A percentile compares a stretch with the other conserved stretches of the same genome.
Conservation (phyloP, 2,329 filamentous ascomycete species). For the Orbilia quercus region DNA sequence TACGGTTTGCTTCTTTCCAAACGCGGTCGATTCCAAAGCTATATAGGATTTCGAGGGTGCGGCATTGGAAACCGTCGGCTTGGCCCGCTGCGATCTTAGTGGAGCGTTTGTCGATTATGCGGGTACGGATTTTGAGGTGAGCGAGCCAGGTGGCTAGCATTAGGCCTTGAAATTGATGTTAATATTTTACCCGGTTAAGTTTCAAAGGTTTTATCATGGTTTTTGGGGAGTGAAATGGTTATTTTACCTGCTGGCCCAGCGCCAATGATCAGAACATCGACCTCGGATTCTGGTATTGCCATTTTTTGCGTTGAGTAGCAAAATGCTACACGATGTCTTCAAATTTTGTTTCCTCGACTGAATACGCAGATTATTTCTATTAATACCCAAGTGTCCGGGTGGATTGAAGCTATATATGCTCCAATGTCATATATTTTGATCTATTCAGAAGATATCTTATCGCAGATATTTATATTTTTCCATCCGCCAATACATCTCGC, state of each 20-base stretch:
- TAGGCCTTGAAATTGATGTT: conserved; percentile 11
- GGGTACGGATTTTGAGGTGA: conserved; percentile 66
- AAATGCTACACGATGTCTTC: conserved; percentile 26
- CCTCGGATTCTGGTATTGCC: conserved; percentile 60
- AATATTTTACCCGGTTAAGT: not conserved
- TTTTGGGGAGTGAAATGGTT: not conserved
- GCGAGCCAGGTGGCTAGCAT: conserved; percentile 65
- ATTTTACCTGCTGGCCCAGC: conserved; percentile 65
- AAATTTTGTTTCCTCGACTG: too few relatives aligned
- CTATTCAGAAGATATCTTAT: too few relatives aligned
- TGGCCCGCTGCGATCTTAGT: conserved; percentile 62
- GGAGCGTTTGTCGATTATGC: conserved; percentile 64
- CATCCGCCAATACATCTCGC: too few relatives aligned
- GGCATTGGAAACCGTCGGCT: conserved; percentile 71
- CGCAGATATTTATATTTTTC: too few relatives aligned
- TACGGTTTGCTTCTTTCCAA: conserved; percentile 75
- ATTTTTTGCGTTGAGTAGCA: conserved; percentile 29
- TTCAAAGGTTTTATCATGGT: not conserved
- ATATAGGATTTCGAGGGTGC: conserved; percentile 79
- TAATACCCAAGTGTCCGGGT: too few relatives aligned
- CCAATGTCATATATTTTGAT: too few relatives aligned
- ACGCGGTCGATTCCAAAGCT: conserved; percentile 75
- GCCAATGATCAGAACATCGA: conserved; percentile 67
- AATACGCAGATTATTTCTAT: too few relatives aligned
- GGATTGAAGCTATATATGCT: too few relatives aligned